Evolutionary conservation across 352 stramenopile species (phyloP).

Genomic region (Blastocystis hominis): DNA sequence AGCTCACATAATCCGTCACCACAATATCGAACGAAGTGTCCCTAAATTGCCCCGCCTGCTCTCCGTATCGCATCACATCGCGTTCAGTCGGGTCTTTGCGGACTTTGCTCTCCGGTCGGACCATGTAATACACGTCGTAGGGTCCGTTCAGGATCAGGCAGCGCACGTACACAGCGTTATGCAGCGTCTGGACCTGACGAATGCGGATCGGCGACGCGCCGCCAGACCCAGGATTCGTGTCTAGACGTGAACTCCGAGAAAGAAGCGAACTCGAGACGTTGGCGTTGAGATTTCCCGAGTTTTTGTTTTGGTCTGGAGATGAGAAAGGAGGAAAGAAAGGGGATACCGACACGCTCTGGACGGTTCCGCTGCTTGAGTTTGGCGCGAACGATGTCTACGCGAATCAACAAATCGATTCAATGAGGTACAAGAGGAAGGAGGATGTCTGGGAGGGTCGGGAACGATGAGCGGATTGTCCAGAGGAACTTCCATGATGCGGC

Average conservation of each 20-base stretch:
- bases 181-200: constrained; percentile 24
- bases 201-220: not conserved
- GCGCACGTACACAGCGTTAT: constrained; percentile 22
- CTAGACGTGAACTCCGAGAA: not conserved
- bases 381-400: not conserved
- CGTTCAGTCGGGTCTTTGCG: not conserved
- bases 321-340: not conserved
- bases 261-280: not conserved
- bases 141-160: constrained; percentile 2
- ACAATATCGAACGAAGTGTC: constrained; percentile 53
- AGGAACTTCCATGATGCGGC: not conserved
- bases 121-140: constrained; percentile 51
- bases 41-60: constrained; percentile 21
- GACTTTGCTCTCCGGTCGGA: constrained; percentile 4
- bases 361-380: not conserved
- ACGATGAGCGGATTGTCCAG: not conserved
- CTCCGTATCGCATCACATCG: constrained; percentile 25
- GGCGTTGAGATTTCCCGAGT: not conserved
- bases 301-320: not conserved
- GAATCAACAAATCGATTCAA: not conserved
- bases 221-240: not conserved
- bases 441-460: too few species aligned
- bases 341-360: not conserved
- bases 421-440: not conserved
- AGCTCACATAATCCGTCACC: constrained; percentile 53